phyloP scores from a whole-genome alignment of 805 yeast genomes.

The Metschnikowia anglica region DNA sequence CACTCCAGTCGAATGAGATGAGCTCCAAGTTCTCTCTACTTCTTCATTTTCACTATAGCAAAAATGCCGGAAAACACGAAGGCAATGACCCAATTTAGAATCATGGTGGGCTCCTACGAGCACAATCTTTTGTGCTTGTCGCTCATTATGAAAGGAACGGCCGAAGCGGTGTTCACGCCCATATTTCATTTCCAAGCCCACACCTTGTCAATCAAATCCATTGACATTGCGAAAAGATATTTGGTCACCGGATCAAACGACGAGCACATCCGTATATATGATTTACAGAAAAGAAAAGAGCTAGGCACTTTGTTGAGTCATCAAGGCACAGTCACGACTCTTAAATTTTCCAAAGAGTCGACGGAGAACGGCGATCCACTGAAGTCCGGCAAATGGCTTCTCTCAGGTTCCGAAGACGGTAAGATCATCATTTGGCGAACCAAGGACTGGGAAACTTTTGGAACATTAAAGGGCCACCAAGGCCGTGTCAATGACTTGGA shows the following conservation, averaged over 20 bases:
- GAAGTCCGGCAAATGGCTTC: slow-evolving; percentile 79
- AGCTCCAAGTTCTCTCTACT: neutral
- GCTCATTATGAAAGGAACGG: slow-evolving; percentile 52
- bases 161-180: slow-evolving; percentile 71
- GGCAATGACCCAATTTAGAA: slow-evolving; percentile 53
- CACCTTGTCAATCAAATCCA: slow-evolving; percentile 77
- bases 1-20: slow-evolving; percentile 7
- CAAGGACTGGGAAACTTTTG: slow-evolving; percentile 94
- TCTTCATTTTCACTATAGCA: neutral
- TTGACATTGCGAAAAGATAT: slow-evolving; percentile 80
- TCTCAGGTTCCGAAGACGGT: slow-evolving; percentile 91
- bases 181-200: slow-evolving; percentile 96
- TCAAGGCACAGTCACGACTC: slow-evolving; percentile 79
- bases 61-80: slow-evolving; percentile 12
- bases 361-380: slow-evolving; percentile 19
- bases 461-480: slow-evolving; percentile 83
- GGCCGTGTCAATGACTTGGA: slow-evolving; percentile 82
- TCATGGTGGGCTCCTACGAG: slow-evolving; percentile 93
- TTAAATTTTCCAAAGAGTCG: slow-evolving; percentile 64
- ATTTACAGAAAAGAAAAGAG: slow-evolving; percentile 89
- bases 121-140: slow-evolving; percentile 87
- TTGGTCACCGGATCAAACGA: slow-evolving; percentile 94
- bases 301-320: slow-evolving; percentile 88
- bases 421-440: slow-evolving; percentile 90
- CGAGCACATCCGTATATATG: slow-evolving; percentile 92